These are phyloP conservation scores for Myriosclerotinia scirpicola DNA, from an alignment of 2,329 filamentous ascomycete species.

Conservation along the genomic window DNA sequence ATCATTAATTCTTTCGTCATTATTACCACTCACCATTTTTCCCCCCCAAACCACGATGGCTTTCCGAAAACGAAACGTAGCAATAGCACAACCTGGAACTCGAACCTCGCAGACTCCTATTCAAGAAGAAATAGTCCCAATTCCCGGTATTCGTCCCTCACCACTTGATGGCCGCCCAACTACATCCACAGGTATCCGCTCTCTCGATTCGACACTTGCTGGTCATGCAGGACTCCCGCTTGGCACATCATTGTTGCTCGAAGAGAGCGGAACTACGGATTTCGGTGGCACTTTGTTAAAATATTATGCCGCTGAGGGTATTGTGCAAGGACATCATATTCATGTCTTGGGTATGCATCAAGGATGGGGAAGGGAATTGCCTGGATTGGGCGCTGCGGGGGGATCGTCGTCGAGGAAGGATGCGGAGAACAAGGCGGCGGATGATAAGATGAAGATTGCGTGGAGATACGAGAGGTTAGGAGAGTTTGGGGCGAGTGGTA, in stretches of 20 bases:
- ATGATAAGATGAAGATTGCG: slow-evolving; percentile 95
- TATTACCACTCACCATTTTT: neutral
- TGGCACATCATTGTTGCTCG: slow-evolving; percentile 76
- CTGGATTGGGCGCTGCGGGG: slow-evolving; percentile 59
- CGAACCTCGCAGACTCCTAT: neutral
- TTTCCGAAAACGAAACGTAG: slow-evolving; percentile 67
- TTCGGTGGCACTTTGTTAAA: slow-evolving; percentile 81
- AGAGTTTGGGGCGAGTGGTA: slow-evolving; percentile 58
- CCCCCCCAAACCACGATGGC: slow-evolving; percentile 50
- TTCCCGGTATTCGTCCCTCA: slow-evolving; percentile 71
- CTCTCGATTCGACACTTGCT: slow-evolving; percentile 79
- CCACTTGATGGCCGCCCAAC: slow-evolving; percentile 83
- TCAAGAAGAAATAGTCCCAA: slow-evolving; percentile 35
- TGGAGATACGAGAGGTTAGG: slow-evolving; percentile 92
- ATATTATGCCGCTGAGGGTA: slow-evolving; percentile 90
- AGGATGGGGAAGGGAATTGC: slow-evolving; percentile 79
- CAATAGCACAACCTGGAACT: slow-evolving; percentile 43
- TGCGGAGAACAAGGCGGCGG: slow-evolving; percentile 43
- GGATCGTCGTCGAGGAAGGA: slow-evolving; percentile 46
- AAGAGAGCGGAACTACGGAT: slow-evolving; percentile 91
- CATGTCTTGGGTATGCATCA: slow-evolving; percentile 81
- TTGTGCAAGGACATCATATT: slow-evolving; percentile 85
- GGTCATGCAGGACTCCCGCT: slow-evolving; percentile 83
- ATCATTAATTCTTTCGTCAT: slow-evolving; percentile 8
- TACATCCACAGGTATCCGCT: slow-evolving; percentile 87